phyloP scores from a whole-genome alignment of 371 early-diverging fungal genomes.

The Dichotomocladium elegans region DNA sequence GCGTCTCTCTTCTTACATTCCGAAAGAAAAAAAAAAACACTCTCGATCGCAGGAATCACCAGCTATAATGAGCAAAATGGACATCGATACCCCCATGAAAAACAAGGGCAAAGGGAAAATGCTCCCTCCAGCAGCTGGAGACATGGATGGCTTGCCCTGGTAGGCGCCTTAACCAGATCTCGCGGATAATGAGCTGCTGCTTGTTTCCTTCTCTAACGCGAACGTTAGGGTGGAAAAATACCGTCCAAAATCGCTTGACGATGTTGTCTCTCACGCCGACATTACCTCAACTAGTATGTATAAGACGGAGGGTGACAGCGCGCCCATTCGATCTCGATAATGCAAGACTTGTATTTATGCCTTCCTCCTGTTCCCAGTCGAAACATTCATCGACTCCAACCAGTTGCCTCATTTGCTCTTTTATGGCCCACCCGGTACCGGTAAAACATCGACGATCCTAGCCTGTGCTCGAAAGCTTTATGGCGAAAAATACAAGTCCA shows the following conservation, averaged over 20 bases:
- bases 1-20: too few species aligned
- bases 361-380: constrained; percentile 43
- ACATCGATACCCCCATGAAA: constrained; percentile 19
- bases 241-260: constrained; percentile 78
- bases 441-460: constrained; percentile 98
- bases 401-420: constrained; percentile 95
- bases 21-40: too few species aligned
- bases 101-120: constrained; percentile 35
- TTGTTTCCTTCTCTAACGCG: not conserved
- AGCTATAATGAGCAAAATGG: constrained; percentile 26
- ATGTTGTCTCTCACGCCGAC: constrained; percentile 89
- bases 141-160: constrained; percentile 35
- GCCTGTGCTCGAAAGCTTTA: constrained; percentile 86
- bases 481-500: constrained; percentile 71
- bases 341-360: not conserved
- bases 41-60: too few species aligned
- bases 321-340: not conserved
- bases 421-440: constrained; percentile 99
- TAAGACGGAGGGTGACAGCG: not conserved
- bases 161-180: not conserved
- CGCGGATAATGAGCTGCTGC: not conserved
- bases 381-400: constrained; percentile 83
- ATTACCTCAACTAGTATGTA: constrained; percentile 81
- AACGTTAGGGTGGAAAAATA: constrained; percentile 98
- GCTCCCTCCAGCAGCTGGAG: not conserved